These are phyloP conservation scores for Anethum foeniculum DNA, from an alignment of 140 eudicot genomes.

Conservation along the genomic window DNA sequence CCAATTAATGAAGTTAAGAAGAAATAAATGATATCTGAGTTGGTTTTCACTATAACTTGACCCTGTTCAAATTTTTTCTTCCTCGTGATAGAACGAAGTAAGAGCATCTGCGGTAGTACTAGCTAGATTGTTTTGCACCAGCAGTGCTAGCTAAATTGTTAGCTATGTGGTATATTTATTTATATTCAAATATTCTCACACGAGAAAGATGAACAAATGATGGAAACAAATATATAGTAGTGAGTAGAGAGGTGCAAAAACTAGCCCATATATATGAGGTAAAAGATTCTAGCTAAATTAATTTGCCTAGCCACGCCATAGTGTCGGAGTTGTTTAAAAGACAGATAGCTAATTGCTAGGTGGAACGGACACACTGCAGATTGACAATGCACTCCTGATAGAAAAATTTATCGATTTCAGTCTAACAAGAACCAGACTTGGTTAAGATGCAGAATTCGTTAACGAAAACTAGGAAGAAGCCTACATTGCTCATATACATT, in stretches of 20 bases:
- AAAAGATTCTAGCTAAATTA: background rate
- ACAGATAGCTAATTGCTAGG: background rate
- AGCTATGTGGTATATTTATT: background rate
- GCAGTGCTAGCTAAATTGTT: background rate
- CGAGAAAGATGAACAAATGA: background rate
- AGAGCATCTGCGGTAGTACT: background rate
- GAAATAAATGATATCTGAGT: conserved; percentile 5
- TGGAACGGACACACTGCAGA: background rate
- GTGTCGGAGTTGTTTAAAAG: background rate
- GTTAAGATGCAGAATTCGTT: background rate
- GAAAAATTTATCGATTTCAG: background rate
- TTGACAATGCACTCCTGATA: background rate
- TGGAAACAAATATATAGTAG: background rate
- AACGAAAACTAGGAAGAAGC: background rate
- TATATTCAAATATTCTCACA: background rate
- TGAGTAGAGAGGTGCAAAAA: background rate
- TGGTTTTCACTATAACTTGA: background rate
- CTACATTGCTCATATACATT: background rate
- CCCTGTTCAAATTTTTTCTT: too few relatives aligned
- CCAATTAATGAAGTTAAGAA: background rate
- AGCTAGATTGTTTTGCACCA: background rate
- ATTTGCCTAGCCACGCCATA: background rate
- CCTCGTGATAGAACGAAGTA: background rate
- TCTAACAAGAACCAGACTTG: background rate
- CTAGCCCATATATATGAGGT: background rate